A percentile compares a stretch with the other conserved stretches of the same genome.
These are phyloP conservation scores for Fusarium sp. DNA, from an alignment of 2,329 filamentous ascomycete species.

Conservation along the genomic window DNA sequence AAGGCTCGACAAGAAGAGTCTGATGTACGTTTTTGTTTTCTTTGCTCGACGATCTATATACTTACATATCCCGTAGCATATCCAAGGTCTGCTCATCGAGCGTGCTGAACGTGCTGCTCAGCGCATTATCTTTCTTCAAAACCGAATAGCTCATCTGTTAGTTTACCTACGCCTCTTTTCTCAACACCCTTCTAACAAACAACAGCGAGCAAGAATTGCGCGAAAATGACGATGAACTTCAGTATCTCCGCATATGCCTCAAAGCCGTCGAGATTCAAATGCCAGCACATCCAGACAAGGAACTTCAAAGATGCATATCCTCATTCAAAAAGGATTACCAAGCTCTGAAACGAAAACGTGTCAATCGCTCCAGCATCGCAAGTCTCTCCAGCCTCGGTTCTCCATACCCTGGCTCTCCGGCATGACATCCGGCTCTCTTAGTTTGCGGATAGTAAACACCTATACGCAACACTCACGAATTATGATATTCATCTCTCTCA, in stretches of 20 bases:
- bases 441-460: constrained; percentile 1
- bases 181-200: constrained; percentile 8
- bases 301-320: constrained; percentile 65
- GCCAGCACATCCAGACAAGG: constrained; percentile 60
- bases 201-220: constrained; percentile 63
- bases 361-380: constrained; percentile 43
- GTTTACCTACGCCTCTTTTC: constrained; percentile 19
- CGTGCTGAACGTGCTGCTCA: constrained; percentile 65
- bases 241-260: constrained; percentile 68
- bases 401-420: constrained; percentile 37
- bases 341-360: constrained; percentile 57
- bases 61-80: constrained; percentile 55
- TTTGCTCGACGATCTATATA: constrained; percentile 28
- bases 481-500: constrained; percentile 32
- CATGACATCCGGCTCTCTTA: constrained; percentile 15
- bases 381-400: constrained; percentile 42
- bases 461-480: constrained; percentile 31
- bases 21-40: constrained; percentile 53
- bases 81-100: constrained; percentile 67
- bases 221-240: constrained; percentile 66
- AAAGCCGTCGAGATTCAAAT: constrained; percentile 69
- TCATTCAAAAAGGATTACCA: constrained; percentile 69
- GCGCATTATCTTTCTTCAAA: constrained; percentile 67
- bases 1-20: constrained; percentile 66
- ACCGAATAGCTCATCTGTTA: constrained; percentile 65